Evolutionary conservation across 192 early-diverging fungal genomes (phyloP).

Genomic region (Kappamyces sp.): DNA sequence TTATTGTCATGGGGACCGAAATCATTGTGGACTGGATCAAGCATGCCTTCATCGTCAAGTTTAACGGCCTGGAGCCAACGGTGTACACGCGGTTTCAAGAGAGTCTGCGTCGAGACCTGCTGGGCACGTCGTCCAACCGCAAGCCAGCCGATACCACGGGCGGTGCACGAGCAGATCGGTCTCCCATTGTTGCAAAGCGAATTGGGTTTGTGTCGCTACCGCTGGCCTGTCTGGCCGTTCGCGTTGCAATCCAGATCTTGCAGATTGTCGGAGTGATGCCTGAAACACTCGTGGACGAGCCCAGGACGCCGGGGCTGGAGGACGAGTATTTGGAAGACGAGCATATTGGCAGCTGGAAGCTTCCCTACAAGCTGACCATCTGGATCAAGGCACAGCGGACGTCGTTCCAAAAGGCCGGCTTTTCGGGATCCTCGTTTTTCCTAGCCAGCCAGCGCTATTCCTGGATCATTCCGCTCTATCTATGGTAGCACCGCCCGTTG

Average conservation of each 20-base stretch:
- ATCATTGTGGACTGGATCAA: constrained; percentile 95
- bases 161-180: constrained; percentile 48
- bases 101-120: constrained; percentile 81
- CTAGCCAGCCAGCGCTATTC: constrained; percentile 11
- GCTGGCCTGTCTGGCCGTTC: constrained; percentile 65
- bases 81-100: constrained; percentile 84
- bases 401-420: constrained; percentile 40
- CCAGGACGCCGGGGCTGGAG: constrained; percentile 11
- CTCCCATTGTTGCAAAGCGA: constrained; percentile 67
- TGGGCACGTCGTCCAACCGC: constrained; percentile 21
- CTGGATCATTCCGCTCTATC: background rate
- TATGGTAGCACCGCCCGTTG: background rate
- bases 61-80: constrained; percentile 84
- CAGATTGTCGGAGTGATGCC: constrained; percentile 35
- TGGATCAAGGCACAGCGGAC: constrained; percentile 7
- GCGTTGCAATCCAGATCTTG: constrained; percentile 44
- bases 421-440: constrained; percentile 22
- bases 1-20: constrained; percentile 84
- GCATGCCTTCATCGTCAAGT: constrained; percentile 97
- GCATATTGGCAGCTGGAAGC: constrained; percentile 38
- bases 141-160: constrained; percentile 6
- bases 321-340: constrained; percentile 29
- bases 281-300: constrained; percentile 10
- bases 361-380: constrained; percentile 15
- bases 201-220: constrained; percentile 80